phyloP scores from a whole-genome alignment of 2,329 filamentous ascomycete species.

The Penicillium sp. region DNA sequence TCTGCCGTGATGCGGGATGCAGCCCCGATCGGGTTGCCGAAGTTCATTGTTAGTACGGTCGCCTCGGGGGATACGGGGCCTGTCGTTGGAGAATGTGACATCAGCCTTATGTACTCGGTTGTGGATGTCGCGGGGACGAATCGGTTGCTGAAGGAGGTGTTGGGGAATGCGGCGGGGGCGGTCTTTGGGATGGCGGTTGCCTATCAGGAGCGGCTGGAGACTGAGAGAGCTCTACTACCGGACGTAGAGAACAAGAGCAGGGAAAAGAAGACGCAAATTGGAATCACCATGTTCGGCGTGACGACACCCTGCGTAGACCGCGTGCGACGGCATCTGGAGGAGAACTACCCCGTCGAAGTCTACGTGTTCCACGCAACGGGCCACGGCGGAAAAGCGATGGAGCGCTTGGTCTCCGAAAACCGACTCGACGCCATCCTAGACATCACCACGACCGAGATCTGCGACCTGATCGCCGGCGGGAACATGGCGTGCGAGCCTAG shows the following conservation, averaged over 20 bases:
- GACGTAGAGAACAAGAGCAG: too few relatives aligned
- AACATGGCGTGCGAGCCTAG: conserved; percentile 63
- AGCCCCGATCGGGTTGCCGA: conserved; percentile 69
- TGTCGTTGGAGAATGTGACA: conserved; percentile 71
- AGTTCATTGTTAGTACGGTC: conserved; percentile 72
- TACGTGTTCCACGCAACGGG: conserved; percentile 75
- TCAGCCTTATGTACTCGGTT: conserved; percentile 72
- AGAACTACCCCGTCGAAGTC: conserved; percentile 54
- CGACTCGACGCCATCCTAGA: conserved; percentile 70
- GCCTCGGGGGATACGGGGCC: conserved; percentile 68
- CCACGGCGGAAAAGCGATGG: conserved; percentile 71
- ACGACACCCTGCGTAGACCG: conserved; percentile 69
- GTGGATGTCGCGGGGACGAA: conserved; percentile 72
- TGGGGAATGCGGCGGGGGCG: conserved; percentile 64
- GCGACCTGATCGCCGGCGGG: conserved; percentile 67
- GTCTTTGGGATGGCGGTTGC: conserved; percentile 63
- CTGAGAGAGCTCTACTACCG: too few relatives aligned
- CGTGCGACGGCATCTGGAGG: conserved; percentile 58
- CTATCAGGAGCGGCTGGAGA: conserved; percentile 37
- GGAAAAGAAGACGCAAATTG: conserved; percentile 46
- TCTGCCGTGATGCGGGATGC: conserved; percentile 65
- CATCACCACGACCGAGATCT: conserved; percentile 73
- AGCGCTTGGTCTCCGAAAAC: conserved; percentile 62
- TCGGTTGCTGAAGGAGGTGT: conserved; percentile 50
- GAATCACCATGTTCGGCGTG: conserved; percentile 76